These are phyloP conservation scores for Cladorrhinum sp. DNA, from an alignment of 2,329 filamentous ascomycete species.

Conservation along the genomic window DNA sequence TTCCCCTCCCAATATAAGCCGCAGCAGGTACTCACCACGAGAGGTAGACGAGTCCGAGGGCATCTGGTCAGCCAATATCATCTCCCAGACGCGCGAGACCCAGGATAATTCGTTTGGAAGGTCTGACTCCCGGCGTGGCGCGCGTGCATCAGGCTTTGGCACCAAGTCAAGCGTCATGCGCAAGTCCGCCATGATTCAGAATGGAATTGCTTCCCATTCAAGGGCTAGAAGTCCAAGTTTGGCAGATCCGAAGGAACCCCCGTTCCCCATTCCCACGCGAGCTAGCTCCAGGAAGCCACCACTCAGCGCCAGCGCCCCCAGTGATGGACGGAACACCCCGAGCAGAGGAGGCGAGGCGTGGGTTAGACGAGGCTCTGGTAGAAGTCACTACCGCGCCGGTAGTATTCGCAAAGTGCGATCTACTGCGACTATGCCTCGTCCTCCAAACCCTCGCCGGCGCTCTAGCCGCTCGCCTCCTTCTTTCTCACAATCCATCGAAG, in stretches of 20 bases:
- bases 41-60: constrained; percentile 18
- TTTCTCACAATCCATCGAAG: constrained; percentile 64
- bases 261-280: constrained; percentile 87
- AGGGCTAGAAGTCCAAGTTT: constrained; percentile 65
- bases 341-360: constrained; percentile 58
- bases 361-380: constrained; percentile 49
- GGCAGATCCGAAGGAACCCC: constrained; percentile 62
- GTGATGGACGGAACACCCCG: constrained; percentile 75
- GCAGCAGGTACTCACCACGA: constrained; percentile 17
- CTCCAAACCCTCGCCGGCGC: constrained; percentile 47
- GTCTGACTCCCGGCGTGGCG: constrained; percentile 24
- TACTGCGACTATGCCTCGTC: constrained; percentile 66
- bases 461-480: constrained; percentile 62
- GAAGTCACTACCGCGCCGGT: constrained; percentile 51
- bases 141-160: constrained; percentile 33
- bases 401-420: constrained; percentile 83
- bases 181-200: constrained; percentile 76
- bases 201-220: constrained; percentile 67
- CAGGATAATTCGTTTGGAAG: constrained; percentile 26
- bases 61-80: constrained; percentile 17
- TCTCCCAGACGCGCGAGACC: constrained; percentile 20
- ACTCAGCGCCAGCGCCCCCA: constrained; percentile 60
- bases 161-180: constrained; percentile 63
- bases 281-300: constrained; percentile 79
- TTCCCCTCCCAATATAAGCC: constrained; percentile 30